A percentile compares a stretch with the other conserved stretches of the same genome.
Evolutionary conservation across 1,139 yeast species (phyloP).

Genomic region (Saccharomyces hybrid): DNA sequence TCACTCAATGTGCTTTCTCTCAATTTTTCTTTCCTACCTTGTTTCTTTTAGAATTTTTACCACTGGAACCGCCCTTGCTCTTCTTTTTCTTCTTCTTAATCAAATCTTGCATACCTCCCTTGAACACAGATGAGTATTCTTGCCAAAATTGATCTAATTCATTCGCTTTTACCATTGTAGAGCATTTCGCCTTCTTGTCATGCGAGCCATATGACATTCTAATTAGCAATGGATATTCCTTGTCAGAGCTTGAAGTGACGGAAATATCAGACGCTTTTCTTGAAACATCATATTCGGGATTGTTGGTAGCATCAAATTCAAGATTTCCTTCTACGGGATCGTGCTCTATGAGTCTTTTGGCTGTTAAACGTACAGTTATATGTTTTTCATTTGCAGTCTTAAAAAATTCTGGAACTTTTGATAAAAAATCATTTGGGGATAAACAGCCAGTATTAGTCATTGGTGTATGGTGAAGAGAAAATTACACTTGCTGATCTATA

Average conservation of each 20-base stretch:
- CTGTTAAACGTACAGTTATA: constrained; percentile 22
- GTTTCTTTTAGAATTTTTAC: constrained; percentile 11
- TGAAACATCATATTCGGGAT: constrained; percentile 27
- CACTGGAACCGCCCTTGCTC: constrained; percentile 35
- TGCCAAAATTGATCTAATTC: constrained; percentile 61
- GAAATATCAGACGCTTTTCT: constrained; percentile 14
- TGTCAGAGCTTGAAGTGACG: constrained; percentile 10
- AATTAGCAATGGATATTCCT: constrained; percentile 42
- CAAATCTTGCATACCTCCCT: constrained; percentile 52
- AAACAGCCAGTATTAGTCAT: constrained; percentile 2
- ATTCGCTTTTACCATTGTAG: constrained; percentile 55
- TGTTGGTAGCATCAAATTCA: constrained; percentile 20
- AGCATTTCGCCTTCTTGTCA: constrained; percentile 43
- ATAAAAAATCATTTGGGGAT: constrained; percentile 19
- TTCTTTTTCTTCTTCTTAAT: constrained; percentile 59
- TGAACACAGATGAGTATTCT: constrained; percentile 55
- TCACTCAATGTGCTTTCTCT: background rate
- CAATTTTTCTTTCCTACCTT: constrained; percentile 6
- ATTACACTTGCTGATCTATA: background rate
- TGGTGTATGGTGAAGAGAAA: background rate
- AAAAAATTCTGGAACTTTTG: constrained; percentile 21
- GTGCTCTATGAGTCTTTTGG: constrained; percentile 23
- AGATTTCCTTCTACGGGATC: constrained; percentile 25
- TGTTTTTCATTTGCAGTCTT: constrained; percentile 23
- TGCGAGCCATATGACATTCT: constrained; percentile 52